These are phyloP conservation scores for Vicia villosa DNA, from an alignment of 306 rosid genomes.

Conservation along the genomic window DNA sequence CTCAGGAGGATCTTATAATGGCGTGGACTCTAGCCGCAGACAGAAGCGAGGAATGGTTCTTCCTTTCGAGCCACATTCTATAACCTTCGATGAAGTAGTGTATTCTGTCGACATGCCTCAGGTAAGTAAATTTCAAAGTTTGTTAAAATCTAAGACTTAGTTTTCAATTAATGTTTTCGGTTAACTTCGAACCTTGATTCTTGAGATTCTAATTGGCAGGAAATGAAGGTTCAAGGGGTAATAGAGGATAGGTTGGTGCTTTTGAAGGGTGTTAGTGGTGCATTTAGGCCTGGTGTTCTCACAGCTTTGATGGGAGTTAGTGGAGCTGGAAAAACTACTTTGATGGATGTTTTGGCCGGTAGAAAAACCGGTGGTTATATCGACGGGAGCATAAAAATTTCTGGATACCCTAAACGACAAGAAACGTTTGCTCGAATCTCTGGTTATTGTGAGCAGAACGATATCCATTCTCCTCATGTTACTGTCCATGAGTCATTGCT, in stretches of 20 bases:
- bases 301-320: conserved; percentile 82
- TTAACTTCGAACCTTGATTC: neutral
- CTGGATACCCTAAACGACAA: conserved; percentile 68
- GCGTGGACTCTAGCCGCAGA: conserved; percentile 33
- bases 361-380: conserved; percentile 75
- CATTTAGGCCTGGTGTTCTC: conserved; percentile 74
- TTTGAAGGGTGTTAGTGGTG: conserved; percentile 60
- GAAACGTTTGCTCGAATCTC: conserved; percentile 64
- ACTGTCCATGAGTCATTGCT: conserved; percentile 62
- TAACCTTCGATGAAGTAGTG: conserved; percentile 51
- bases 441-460: conserved; percentile 72
- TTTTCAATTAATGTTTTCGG: neutral
- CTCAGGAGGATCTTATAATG: conserved; percentile 20
- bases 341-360: conserved; percentile 75
- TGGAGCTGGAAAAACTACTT: conserved; percentile 77
- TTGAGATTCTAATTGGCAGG: conserved; percentile 42
- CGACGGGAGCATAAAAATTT: conserved; percentile 56
- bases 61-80: conserved; percentile 58
- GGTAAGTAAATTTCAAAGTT: conserved; percentile 35
- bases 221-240: conserved; percentile 63
- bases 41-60: conserved; percentile 61
- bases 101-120: conserved; percentile 71
- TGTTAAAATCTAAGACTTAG: neutral
- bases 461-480: conserved; percentile 72
- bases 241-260: conserved; percentile 53